Evolutionary conservation across 805 yeast species (phyloP).

Genomic region (Lipomyces starkeyi): DNA sequence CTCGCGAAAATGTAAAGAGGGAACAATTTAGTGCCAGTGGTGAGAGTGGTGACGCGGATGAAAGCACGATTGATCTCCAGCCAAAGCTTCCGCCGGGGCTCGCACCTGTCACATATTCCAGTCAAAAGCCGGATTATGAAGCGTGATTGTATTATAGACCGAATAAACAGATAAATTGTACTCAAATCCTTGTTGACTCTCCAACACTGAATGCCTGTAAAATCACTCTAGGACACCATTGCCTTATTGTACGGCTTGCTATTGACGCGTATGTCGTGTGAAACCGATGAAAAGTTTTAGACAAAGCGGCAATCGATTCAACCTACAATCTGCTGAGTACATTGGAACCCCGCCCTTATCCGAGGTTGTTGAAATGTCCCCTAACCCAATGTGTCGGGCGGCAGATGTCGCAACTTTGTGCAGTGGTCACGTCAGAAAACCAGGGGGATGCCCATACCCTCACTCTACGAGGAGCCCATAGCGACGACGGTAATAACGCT

Average conservation of each 20-base stretch:
- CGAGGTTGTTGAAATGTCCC: not conserved
- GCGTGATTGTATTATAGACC: conserved; percentile 1
- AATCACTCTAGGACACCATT: not conserved
- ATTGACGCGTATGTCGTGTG: too few species aligned
- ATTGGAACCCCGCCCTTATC: too few species aligned
- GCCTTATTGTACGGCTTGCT: not conserved
- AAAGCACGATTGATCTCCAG: not conserved
- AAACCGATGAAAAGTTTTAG: too few species aligned
- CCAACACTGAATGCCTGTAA: too few species aligned
- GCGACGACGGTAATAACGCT: not conserved
- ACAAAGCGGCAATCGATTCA: too few species aligned
- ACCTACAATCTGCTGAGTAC: too few species aligned
- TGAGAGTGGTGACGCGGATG: not conserved
- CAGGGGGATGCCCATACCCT: not conserved
- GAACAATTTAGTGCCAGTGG: conserved; percentile 4
- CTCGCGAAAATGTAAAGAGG: conserved; percentile 17
- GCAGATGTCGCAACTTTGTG: not conserved
- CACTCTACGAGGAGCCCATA: not conserved
- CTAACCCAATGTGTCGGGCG: not conserved
- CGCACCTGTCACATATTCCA: conserved; percentile 22
- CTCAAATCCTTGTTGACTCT: not conserved
- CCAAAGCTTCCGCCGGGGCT: conserved; percentile 35
- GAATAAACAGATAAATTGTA: not conserved
- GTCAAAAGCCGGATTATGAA: conserved; percentile 34
- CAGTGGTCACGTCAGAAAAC: not conserved